These are phyloP conservation scores for Neoboletus brunneissimus DNA, from an alignment of 768 basidiomycete genomes.

Conservation along the genomic window DNA sequence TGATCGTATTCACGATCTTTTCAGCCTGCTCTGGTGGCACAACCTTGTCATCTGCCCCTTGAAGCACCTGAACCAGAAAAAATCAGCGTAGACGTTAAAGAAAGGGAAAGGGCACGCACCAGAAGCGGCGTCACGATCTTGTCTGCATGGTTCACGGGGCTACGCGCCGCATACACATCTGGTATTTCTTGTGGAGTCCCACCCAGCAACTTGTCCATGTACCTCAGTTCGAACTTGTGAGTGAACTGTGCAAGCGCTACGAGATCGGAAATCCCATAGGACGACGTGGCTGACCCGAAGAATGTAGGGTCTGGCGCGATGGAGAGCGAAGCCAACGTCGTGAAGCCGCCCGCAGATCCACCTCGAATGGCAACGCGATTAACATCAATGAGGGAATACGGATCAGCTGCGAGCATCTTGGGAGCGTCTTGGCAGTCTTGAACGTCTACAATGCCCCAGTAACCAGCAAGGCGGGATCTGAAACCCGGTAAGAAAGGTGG, in stretches of 20 bases:
- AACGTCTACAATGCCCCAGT: constrained; percentile 77
- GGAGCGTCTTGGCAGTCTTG: constrained; percentile 61
- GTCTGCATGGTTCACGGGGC: constrained; percentile 59
- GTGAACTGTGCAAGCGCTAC: constrained; percentile 54
- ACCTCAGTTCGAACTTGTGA: constrained; percentile 69
- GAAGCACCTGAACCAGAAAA: constrained; percentile 52
- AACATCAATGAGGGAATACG: constrained; percentile 57
- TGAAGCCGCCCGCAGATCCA: constrained; percentile 72
- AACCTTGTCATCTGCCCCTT: constrained; percentile 60
- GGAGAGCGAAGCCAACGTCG: constrained; percentile 50
- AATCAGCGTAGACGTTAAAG: not conserved
- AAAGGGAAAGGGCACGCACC: constrained; percentile 36
- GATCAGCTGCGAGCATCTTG: constrained; percentile 41
- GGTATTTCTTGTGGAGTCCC: constrained; percentile 51
- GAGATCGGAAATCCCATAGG: constrained; percentile 71
- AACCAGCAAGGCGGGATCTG: constrained; percentile 49
- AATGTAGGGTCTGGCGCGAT: constrained; percentile 39
- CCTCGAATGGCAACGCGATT: constrained; percentile 69
- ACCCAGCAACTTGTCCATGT: constrained; percentile 62
- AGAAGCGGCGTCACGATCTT: constrained; percentile 62
- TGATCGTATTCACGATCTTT: constrained; percentile 30
- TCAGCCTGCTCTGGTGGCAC: constrained; percentile 67
- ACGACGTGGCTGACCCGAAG: constrained; percentile 60
- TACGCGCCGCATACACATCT: constrained; percentile 55
- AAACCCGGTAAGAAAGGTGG: constrained; percentile 8